Percentiles rank a stretch among this genome's conserved stretches.
These are phyloP conservation scores for Penicillium italicum DNA, from an alignment of 2,329 filamentous ascomycete species.

Conservation along the genomic window DNA sequence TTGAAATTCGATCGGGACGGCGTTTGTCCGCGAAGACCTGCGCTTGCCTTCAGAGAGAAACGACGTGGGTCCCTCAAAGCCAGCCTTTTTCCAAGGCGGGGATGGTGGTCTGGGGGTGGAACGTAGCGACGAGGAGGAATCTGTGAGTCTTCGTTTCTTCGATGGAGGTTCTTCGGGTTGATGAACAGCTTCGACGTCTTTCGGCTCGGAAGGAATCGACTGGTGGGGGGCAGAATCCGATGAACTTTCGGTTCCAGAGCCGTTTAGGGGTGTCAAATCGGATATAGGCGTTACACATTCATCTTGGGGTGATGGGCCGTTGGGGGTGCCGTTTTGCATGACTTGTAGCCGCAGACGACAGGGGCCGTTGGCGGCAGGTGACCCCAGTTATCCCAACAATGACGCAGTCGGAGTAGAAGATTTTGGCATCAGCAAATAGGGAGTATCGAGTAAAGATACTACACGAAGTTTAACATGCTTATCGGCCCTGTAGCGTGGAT, in stretches of 20 bases:
- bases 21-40: slow-evolving; percentile 57
- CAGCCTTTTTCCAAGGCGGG: slow-evolving; percentile 88
- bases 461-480: slow-evolving; percentile 45
- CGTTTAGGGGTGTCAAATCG: slow-evolving; percentile 22
- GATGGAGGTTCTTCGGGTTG: slow-evolving; percentile 41
- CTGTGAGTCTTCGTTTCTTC: slow-evolving; percentile 46
- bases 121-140: slow-evolving; percentile 32
- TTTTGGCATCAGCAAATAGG: slow-evolving; percentile 43
- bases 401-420: slow-evolving; percentile 33
- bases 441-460: slow-evolving; percentile 28
- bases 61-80: slow-evolving; percentile 80
- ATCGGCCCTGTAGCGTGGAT: slow-evolving; percentile 42
- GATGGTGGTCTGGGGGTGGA: slow-evolving; percentile 53
- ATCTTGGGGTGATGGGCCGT: slow-evolving; percentile 41
- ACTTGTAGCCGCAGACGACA: slow-evolving; percentile 42
- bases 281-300: slow-evolving; percentile 35
- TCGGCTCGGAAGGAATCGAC: slow-evolving; percentile 27
- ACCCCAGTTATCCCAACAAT: slow-evolving; percentile 47
- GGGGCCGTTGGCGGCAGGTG: slow-evolving; percentile 40
- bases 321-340: slow-evolving; percentile 47
- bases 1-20: slow-evolving; percentile 47
- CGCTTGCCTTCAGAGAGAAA: slow-evolving; percentile 64
- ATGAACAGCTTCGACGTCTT: slow-evolving; percentile 29
- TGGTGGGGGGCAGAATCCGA: slow-evolving; percentile 24
- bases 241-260: slow-evolving; percentile 19